These are phyloP conservation scores for Chalciporus piperatus DNA, from an alignment of 768 basidiomycete species.

Conservation along the genomic window DNA sequence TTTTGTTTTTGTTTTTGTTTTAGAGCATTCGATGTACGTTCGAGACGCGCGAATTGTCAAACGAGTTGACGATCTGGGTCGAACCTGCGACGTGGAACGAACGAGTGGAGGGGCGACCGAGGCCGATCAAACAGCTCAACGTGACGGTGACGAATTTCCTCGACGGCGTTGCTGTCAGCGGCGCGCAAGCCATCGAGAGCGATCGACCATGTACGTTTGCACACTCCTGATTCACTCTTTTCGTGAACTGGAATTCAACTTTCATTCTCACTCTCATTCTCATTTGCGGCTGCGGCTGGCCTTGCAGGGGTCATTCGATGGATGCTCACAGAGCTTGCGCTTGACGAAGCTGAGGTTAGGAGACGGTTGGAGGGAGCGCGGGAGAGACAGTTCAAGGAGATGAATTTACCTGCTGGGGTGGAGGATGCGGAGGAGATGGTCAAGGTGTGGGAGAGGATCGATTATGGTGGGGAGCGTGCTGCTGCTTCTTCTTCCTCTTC, in stretches of 20 bases:
- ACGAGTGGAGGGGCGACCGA: constrained; percentile 29
- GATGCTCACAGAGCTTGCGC: constrained; percentile 43
- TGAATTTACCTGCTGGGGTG: constrained; percentile 50
- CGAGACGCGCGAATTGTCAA: constrained; percentile 47
- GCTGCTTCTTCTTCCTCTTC: no score
- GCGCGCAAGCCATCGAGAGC: constrained; percentile 35
- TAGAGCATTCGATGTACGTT: constrained; percentile 61
- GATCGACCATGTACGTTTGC: constrained; percentile 14
- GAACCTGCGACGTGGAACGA: constrained; percentile 53
- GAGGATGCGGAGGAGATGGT: constrained; percentile 25
- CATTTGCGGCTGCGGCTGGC: no score
- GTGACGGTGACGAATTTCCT: constrained; percentile 49
- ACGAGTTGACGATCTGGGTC: constrained; percentile 61
- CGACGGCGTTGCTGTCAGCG: constrained; percentile 34
- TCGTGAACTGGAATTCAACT: no score
- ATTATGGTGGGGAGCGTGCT: constrained; percentile 23
- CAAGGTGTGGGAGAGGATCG: constrained; percentile 29
- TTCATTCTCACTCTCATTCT: no score
- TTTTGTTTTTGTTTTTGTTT: no score
- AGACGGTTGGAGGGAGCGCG: constrained; percentile 31
- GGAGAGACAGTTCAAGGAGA: constrained; percentile 45
- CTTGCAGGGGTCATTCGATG: constrained; percentile 73
- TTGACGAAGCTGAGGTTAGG: constrained; percentile 36
- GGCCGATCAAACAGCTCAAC: constrained; percentile 57
- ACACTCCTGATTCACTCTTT: no score